Evolutionary conservation across 805 yeast species (phyloP), one percentile per base, ranked within the genome.

Genomic region (Barnettozyma vustinii): DNA sequence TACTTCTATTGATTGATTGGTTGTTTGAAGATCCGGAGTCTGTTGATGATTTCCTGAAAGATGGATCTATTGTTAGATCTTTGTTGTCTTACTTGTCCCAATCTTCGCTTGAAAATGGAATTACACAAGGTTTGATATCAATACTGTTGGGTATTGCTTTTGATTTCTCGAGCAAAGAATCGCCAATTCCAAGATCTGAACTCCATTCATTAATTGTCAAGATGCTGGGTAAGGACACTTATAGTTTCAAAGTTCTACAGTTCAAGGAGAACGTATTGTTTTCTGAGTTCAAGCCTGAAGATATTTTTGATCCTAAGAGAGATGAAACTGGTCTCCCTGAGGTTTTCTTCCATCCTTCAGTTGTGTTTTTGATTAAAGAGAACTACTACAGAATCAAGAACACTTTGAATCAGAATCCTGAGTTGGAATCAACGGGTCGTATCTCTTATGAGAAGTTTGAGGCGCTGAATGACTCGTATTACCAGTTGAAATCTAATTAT

Each of bases 301-400:
- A 71, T 20, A 69, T 79, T 25, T 64, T 78, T 21, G 69, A 72
- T 16, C 78, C 83, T 2, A 71, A 72, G 4, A 75, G 77, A 53
- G 96, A 89, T 61, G 83, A 81, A 2, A 81, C 96, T 1, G 99
- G 99, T 1, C 74, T 92, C 39, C 99, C 98, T 0, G 79, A 81
- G 50, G 85, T 92, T 1, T 89, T 77, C 58, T 84, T 94, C 60
- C 84, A 83, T 50, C 62, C 76, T 0, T 66, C 73, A 2, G 88
- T 88, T 61, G 81, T 87, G 3, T 70, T 69, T 4, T 68, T 90
- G 45, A 68, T 94, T 40, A 81, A 81, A 52, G 94, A 85, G 2
- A 85, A 88, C 57, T 80, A 76, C 52, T 65, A 73, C 27, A 74
- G 97, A 50, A 79, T 94, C 25, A 77, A 76, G 52, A 75, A 81